Base-by-base conservation (phyloP, 306 rosid genomes). In the Cicer chorassanicum region DNA sequence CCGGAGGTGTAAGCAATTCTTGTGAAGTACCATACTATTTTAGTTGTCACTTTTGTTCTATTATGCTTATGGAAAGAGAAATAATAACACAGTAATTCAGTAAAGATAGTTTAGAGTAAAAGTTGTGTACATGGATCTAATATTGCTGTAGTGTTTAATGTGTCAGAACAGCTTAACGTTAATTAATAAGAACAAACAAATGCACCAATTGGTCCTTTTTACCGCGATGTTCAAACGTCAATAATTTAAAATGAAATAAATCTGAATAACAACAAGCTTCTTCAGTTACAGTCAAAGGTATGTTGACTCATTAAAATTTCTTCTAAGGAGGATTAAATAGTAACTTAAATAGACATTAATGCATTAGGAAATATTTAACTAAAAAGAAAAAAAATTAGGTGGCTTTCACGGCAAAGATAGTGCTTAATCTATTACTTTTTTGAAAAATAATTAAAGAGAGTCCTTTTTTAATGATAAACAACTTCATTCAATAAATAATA, bases 41-140 rank as follows among this genome's bases (percentile, higher is more conserved):
- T 78, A 78, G 77, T 50, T 10, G 48, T 74, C 69, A 14, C 59
- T 39, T 43, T 61, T 77, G 68, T 82, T 65, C 1, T 78, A 21
- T 77, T 77, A 67, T 39, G 70, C 74, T 51, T 53, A 48, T 16
- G 12, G 45, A 82, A 77, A 65, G 63, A n/a, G 65, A 76, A 24
- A 2, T 24, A 24, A 66, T 15, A 56, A 49, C 12, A 9, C 8
- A 42, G 39, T 40, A 63, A 63, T 29, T 39, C 7, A 56, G 36
- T 24, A 34, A 51, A 71, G 41, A 70, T 71, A 68, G 54, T 71
- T 73, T 46, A 53, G 44, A 19, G 50, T 51, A 51, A 48, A 69
- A 61, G 43, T 68, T 43, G 45, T 55, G 49, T 34, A 48, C 69
- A 16, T 55, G 56, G 46, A 43, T 12, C 38, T 44, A 55, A 68